Conservation (phyloP, 306 rosid genomes). For the Glycine soja region DNA sequence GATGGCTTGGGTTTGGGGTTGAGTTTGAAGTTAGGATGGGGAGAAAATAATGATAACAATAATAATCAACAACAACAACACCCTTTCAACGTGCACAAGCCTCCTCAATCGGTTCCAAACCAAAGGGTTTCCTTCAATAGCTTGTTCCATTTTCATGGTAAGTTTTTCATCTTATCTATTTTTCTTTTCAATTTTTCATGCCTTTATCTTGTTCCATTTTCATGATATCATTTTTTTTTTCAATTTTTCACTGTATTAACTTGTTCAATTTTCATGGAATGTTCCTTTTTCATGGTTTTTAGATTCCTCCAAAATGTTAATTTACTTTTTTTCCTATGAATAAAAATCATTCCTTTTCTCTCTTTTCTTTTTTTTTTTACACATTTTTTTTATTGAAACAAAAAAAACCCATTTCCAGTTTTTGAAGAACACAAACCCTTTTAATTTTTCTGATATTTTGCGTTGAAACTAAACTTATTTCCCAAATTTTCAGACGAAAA, state of each 20-base stretch:
- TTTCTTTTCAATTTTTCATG: no score
- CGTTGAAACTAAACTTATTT: background rate
- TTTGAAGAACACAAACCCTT: background rate
- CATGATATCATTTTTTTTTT: background rate
- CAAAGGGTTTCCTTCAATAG: constrained; percentile 57
- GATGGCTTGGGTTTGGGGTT: constrained; percentile 60
- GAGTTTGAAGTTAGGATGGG: constrained; percentile 62
- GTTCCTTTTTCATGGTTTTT: background rate
- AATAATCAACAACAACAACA: background rate
- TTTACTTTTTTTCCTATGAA: background rate
- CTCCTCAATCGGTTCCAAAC: constrained; percentile 52
- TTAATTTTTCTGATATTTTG: background rate
- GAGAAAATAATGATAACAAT: background rate
- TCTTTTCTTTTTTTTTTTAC: background rate
- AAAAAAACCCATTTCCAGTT: background rate
- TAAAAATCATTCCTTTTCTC: background rate
- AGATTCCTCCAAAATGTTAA: background rate
- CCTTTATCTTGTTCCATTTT: background rate
- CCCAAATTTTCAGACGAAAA: constrained; percentile 12
- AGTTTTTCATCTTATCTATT: background rate
- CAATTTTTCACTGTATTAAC: background rate
- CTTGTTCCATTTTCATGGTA: constrained; percentile 67
- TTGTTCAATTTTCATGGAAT: background rate
- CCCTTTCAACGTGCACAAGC: constrained; percentile 55
- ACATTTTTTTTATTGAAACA: background rate